Percentiles rank a stretch among this genome's conserved stretches.
Evolutionary conservation across 345 rosid genomes (phyloP).

Genomic region (Linum trigynum): DNA sequence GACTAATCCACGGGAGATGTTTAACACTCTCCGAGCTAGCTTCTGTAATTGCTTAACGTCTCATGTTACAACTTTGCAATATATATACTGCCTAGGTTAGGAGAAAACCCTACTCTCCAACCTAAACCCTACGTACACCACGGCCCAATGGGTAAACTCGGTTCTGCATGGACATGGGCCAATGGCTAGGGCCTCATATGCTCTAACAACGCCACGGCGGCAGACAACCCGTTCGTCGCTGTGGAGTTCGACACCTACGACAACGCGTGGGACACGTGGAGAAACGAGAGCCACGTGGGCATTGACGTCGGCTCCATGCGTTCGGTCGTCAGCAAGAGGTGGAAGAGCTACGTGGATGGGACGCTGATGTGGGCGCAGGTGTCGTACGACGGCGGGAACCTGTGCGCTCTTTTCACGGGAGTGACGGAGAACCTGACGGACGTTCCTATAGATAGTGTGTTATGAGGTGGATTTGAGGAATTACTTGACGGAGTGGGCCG

Average conservation of each 20-base stretch:
- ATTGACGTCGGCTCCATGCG: not conserved
- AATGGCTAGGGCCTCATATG: no score
- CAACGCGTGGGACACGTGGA: not conserved
- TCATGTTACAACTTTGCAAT: no score
- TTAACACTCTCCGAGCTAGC: no score
- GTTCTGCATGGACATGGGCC: no score
- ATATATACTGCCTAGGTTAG: no score
- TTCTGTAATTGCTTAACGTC: no score
- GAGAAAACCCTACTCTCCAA: no score
- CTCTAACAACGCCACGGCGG: no score
- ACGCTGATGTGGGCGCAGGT: not conserved
- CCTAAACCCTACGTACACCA: no score
- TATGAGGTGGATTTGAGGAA: not conserved
- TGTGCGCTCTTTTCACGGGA: not conserved
- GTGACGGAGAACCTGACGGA: not conserved
- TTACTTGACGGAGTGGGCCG: not conserved
- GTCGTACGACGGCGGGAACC: not conserved
- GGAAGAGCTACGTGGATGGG: not conserved
- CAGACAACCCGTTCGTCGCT: not conserved
- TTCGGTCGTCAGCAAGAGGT: not conserved
- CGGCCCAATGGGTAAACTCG: no score
- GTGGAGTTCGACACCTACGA: not conserved
- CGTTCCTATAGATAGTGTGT: not conserved
- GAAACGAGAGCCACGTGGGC: not conserved
- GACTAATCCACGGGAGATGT: no score